Evolutionary conservation across 495 filamentous ascomycete species (phyloP).

Genomic region (Hypoxylon fuscum): DNA sequence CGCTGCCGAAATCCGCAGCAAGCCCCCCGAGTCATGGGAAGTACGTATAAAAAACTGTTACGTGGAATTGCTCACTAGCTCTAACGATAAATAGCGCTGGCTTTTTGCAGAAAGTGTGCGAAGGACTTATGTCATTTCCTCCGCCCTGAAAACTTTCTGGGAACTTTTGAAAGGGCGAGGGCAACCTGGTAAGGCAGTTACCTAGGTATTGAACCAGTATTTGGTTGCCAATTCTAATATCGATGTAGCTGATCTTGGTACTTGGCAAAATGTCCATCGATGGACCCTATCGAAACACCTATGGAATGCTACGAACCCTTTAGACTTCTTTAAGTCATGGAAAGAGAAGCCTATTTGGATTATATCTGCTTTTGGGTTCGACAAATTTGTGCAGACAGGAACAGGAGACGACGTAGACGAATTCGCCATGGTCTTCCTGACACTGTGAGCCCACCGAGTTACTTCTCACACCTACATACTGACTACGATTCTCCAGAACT

Average conservation of each 20-base stretch:
- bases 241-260: conserved; percentile 16
- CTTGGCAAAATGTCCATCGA: conserved; percentile 30
- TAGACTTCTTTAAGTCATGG: conserved; percentile 43
- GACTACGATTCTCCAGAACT: conserved; percentile 1
- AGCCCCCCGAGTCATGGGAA: conserved; percentile 42
- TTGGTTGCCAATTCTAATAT: background rate
- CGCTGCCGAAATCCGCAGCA: conserved; percentile 11
- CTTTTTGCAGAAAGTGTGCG: conserved; percentile 39
- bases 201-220: background rate
- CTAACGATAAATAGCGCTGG: conserved; percentile 32
- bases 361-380: conserved; percentile 30
- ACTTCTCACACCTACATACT: background rate
- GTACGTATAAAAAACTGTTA: conserved; percentile 17
- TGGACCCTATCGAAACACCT: conserved; percentile 40
- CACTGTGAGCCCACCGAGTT: conserved; percentile 20
- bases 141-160: conserved; percentile 25
- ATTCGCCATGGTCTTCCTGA: conserved; percentile 33
- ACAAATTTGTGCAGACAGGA: conserved; percentile 34
- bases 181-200: conserved; percentile 8
- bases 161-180: conserved; percentile 24
- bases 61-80: background rate
- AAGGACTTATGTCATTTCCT: conserved; percentile 35
- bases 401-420: conserved; percentile 40
- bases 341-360: conserved; percentile 39
- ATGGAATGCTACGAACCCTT: conserved; percentile 33